These are phyloP conservation scores for Neoarthrinium moseri DNA, from an alignment of 2,329 filamentous ascomycete species.

Conservation along the genomic window DNA sequence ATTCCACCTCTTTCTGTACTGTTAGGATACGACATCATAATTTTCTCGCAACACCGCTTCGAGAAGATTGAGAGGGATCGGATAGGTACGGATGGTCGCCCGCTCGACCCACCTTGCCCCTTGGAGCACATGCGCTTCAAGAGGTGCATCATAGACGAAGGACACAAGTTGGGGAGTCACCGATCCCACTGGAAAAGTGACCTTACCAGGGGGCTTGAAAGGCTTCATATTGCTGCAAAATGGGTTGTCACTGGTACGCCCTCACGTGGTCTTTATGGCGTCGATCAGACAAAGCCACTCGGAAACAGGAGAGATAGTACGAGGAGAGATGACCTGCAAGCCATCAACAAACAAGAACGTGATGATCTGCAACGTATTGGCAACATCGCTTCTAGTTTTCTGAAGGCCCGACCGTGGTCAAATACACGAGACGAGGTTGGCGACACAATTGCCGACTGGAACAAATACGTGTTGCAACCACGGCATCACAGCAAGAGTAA, in stretches of 20 bases:
- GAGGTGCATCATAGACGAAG: constrained; percentile 88
- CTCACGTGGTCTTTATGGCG: constrained; percentile 76
- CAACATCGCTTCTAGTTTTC: constrained; percentile 65
- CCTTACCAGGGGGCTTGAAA: constrained; percentile 49
- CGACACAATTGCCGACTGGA: constrained; percentile 66
- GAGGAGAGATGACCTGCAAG: constrained; percentile 7
- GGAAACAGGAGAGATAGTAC: background rate
- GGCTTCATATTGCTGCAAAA: constrained; percentile 64
- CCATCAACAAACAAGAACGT: constrained; percentile 43
- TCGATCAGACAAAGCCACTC: constrained; percentile 45
- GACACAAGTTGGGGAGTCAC: constrained; percentile 76
- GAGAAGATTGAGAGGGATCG: constrained; percentile 58
- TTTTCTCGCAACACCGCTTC: constrained; percentile 75
- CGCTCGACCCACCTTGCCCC: constrained; percentile 46
- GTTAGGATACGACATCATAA: constrained; percentile 68
- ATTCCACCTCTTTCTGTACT: constrained; percentile 61
- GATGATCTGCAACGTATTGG: constrained; percentile 66
- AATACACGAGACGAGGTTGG: constrained; percentile 55
- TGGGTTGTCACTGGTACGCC: constrained; percentile 94
- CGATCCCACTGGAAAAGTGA: constrained; percentile 53
- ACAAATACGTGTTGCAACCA: constrained; percentile 65
- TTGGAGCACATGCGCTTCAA: constrained; percentile 78
- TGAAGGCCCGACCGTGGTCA: constrained; percentile 78
- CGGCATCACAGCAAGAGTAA: constrained; percentile 48
- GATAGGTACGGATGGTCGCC: constrained; percentile 27